Evolutionary conservation across 2,329 filamentous ascomycete genomes (phyloP), one percentile per base, ranked within the genome.

Genomic region (Xylariales sp.): DNA sequence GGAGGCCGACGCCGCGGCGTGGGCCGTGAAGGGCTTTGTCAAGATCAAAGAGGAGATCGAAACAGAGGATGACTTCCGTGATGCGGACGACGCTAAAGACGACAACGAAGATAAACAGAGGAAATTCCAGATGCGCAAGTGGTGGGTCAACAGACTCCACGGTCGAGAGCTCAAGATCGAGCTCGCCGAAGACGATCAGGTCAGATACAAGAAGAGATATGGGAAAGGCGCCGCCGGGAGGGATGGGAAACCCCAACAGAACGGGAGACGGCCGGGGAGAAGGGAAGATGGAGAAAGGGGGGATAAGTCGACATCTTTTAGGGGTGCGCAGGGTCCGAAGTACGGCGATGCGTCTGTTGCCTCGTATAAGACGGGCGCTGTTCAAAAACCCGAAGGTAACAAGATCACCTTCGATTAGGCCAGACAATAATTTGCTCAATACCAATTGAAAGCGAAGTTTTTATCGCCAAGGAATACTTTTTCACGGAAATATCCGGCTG

Each of bases 201-300:
- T 89, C 41, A 85, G 96, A 65, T 99, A 99, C 81, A 95, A 95
- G 84, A 99, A 98, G 85, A 89, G 96, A 1, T 98, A 92, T 77
- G 92, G 93, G 71, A 95, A 94, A 79, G 90, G 90, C 48, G 86
- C 85, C 39, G 84, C 82, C 23, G 82, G 81, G 70, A 80, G 79
- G 73, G 68, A 70, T 50, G 71, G 39, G 68, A 93, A 92, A 78
- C 87, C 52, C 18, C 65, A 64, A 28, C 58, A 54, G 41, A 54
- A 49, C 34, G 50, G 36, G 10, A 66, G 48, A 10, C 43, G 59
- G 6, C 52, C 62, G 3, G 65, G 45, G n/a, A 62, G 56, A 49
- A 58, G 34, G 10, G 65, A 63, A 18, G 52, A 57, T 39, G 63
- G 36, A 0, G 56, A 23, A 23, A 39, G 23, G 16, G 60, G 16